A percentile compares a stretch with the other conserved stretches of the same genome.
These are phyloP conservation scores for Collybiopsis confluens DNA, from an alignment of 768 basidiomycete species.

Conservation along the genomic window DNA sequence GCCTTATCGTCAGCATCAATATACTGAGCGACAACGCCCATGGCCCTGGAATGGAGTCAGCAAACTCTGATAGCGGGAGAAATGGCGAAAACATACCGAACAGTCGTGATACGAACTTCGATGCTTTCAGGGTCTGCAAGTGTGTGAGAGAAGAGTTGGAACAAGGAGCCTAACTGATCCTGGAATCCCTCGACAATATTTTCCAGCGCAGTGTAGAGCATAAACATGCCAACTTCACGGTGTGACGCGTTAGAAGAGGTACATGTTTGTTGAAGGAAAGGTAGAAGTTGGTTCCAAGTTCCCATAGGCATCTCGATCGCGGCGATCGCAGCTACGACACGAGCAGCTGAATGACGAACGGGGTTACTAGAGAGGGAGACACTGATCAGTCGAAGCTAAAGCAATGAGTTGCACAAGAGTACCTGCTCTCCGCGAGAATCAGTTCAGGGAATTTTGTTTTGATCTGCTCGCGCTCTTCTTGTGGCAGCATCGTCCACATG, in stretches of 20 bases:
- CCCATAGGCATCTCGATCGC: conserved; percentile 76
- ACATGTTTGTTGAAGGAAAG: conserved; percentile 80
- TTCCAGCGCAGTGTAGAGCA: conserved; percentile 88
- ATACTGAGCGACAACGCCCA: conserved; percentile 91
- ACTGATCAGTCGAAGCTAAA: conserved; percentile 12
- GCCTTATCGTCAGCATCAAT: conserved; percentile 83
- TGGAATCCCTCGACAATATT: conserved; percentile 88
- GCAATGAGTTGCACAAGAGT: conserved; percentile 21
- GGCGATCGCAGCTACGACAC: conserved; percentile 91
- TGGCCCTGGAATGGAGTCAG: conserved; percentile 43
- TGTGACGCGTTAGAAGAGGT: conserved; percentile 63
- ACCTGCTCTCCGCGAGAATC: conserved; percentile 78
- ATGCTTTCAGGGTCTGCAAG: conserved; percentile 80
- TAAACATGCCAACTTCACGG: conserved; percentile 89
- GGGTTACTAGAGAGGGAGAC: conserved; percentile 54
- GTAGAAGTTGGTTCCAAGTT: conserved; percentile 84
- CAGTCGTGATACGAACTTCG: conserved; percentile 87
- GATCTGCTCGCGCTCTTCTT: conserved; percentile 72
- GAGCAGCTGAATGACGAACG: conserved; percentile 89
- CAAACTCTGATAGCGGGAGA: neutral
- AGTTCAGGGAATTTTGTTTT: conserved; percentile 79
- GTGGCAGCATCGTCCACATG: conserved; percentile 73
- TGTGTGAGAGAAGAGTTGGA: conserved; percentile 72
- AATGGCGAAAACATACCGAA: conserved; percentile 45
- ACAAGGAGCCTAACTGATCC: conserved; percentile 66